Conservation (phyloP, 108 stramenopile species). For the Fistulifera pelliculosa region DNA sequence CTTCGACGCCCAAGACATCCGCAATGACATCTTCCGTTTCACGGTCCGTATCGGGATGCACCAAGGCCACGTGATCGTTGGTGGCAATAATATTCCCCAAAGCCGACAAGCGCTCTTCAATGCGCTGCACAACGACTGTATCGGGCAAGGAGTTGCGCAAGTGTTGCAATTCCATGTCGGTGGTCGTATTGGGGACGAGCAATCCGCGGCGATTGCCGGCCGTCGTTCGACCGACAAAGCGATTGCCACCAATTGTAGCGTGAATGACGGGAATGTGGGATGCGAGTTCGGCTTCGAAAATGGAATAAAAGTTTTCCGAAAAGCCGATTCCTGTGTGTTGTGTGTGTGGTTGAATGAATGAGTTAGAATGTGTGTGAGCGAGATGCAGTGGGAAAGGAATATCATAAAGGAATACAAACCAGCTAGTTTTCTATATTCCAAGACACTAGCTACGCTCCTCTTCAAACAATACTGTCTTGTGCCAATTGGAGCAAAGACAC, state of each 20-base stretch:
- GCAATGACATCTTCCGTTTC: conserved; percentile 99
- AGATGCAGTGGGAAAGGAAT: too few species aligned
- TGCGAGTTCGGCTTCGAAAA: conserved; percentile 86
- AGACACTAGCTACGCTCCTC: conserved; percentile 18
- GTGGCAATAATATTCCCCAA: conserved; percentile 97
- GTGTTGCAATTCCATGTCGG: conserved; percentile 96
- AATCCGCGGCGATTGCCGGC: conserved; percentile 97
- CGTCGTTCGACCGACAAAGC: conserved; percentile 95
- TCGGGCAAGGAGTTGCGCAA: conserved; percentile 96
- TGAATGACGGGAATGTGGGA: conserved; percentile 98
- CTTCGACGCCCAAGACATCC: conserved; percentile 99
- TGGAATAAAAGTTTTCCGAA: conserved; percentile 95
- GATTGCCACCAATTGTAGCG: conserved; percentile 91
- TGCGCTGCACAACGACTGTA: conserved; percentile 87
- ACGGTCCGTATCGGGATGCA: conserved; percentile 98
- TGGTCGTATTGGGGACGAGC: conserved; percentile 93
- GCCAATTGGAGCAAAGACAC: conserved; percentile 88
- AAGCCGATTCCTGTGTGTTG: conserved; percentile 84
- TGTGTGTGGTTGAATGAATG: too few species aligned
- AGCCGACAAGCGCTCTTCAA: conserved; percentile 96
- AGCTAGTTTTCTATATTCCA: too few species aligned
- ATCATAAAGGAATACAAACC: background rate
- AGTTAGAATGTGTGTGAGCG: too few species aligned
- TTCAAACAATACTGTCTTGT: conserved; percentile 90
- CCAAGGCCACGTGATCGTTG: conserved; percentile 99